Base-by-base conservation (phyloP, 73 alveolate species). In the Tetrahymena elliotti region DNA sequence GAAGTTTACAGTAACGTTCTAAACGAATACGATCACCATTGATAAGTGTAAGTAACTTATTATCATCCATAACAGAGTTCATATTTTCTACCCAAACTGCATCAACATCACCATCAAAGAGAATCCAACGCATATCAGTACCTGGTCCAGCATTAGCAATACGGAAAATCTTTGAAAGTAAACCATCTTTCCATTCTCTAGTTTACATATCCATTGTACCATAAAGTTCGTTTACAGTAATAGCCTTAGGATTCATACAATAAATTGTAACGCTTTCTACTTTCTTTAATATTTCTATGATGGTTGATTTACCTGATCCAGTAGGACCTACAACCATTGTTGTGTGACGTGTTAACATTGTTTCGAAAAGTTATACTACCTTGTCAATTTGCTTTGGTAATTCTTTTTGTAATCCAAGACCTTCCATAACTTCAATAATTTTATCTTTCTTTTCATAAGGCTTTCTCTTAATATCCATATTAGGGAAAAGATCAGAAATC, bases 1-100 rank as follows among this genome's bases (percentile, higher is more conserved):
- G 97, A 97, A 98, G 96, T 33, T 98, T 96, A 96, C 99, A 99
- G 95, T 96, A 97, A 47, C 97, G 98, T 95, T 98, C 99, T 94
- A 99, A 97, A 94, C 99, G 98, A 95, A 99, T 99, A 96, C 99
- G 99, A 94, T 99, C 99, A 93, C 99, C 99, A 96, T 99, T 99
- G 53, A 99, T 99, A 92, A 99, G 99, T 12, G 99, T 99, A 82
- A 99, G 98, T 54, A 98, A 98, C 94, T 98, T 99, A 96, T 98
- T 99, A 96, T 99, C 99, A 95, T 99, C 99, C 99, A 99, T 98
- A 24, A 96, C 99, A 22, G 99, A 98, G 97, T 99, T 99, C 99
- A 99, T 98, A 98, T 99, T 99, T 97, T 99, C 99, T 18, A 99
- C 99, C 99, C 99, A 99, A 93, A 98, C 98, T 37, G 99, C 99